phyloP scores from a whole-genome alignment of 768 basidiomycete species.

The Xerocomellus intermedius region DNA sequence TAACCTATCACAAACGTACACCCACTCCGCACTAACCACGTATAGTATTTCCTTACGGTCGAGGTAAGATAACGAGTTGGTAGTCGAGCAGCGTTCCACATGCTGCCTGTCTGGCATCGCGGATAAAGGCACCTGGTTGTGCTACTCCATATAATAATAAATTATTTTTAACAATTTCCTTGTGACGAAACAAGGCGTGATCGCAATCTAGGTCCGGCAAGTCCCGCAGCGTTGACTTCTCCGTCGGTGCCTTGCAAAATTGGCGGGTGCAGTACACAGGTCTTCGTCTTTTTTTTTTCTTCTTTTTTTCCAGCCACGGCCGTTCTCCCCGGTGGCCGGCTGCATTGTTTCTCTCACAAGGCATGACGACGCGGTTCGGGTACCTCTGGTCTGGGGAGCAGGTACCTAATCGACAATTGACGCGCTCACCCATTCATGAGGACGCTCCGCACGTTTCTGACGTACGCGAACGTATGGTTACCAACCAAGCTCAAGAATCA shows the following conservation, averaged over 20 bases:
- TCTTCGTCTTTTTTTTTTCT: background rate
- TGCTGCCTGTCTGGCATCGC: constrained; percentile 11
- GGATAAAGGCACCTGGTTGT: constrained; percentile 11
- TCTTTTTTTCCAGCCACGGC: background rate
- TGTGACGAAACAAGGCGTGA: constrained; percentile 8
- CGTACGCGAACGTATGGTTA: constrained; percentile 8
- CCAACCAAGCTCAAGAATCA: background rate
- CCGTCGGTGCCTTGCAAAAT: constrained; percentile 24
- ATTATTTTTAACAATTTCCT: background rate
- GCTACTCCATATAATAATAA: background rate
- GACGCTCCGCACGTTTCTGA: constrained; percentile 8
- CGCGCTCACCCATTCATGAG: constrained; percentile 3
- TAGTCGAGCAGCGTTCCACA: constrained; percentile 6
- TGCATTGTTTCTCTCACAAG: constrained; percentile 6
- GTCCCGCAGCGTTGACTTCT: constrained; percentile 15
- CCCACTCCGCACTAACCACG: constrained; percentile 4
- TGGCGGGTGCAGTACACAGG: background rate
- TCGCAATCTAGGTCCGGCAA: constrained; percentile 27
- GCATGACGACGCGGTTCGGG: constrained; percentile 7
- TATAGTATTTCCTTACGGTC: constrained; percentile 14
- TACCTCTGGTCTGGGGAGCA: background rate
- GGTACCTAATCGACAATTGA: constrained; percentile 12
- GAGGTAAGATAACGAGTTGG: constrained; percentile 8
- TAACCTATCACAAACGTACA: background rate
- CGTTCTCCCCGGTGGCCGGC: constrained; percentile 3